Conservation (phyloP, 768 basidiomycete species). For the Leccinum broughii region DNA sequence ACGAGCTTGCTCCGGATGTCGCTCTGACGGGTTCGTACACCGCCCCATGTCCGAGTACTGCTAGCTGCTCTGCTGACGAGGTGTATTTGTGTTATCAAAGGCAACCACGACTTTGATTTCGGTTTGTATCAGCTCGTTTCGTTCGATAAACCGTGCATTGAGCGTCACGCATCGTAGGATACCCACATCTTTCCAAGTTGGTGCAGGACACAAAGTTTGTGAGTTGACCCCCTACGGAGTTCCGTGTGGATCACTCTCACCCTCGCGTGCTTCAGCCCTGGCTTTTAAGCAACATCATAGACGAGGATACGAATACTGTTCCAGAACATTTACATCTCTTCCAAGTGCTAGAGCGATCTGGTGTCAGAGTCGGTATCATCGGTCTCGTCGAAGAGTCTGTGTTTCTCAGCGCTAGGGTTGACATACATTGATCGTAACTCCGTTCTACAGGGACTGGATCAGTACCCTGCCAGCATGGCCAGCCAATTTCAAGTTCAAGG, state of each 20-base stretch:
- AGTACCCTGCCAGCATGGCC: constrained; percentile 88
- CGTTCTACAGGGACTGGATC: constrained; percentile 75
- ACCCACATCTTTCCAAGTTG: constrained; percentile 65
- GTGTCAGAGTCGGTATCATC: constrained; percentile 74
- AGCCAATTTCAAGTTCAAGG: constrained; percentile 67
- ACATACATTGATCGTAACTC: background rate
- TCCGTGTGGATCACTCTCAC: background rate
- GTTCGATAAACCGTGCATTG: constrained; percentile 1
- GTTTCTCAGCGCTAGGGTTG: background rate
- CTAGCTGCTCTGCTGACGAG: constrained; percentile 7
- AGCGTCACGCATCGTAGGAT: constrained; percentile 41
- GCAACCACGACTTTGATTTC: constrained; percentile 94
- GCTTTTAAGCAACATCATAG: constrained; percentile 86
- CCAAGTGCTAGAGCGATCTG: constrained; percentile 66
- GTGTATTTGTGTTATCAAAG: constrained; percentile 35
- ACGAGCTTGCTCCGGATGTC: constrained; percentile 75
- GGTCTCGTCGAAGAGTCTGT: constrained; percentile 84
- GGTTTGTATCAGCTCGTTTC: constrained; percentile 42
- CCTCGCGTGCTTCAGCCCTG: constrained; percentile 60
- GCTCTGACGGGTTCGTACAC: constrained; percentile 67
- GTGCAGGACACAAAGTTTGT: constrained; percentile 79
- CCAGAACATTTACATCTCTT: constrained; percentile 66
- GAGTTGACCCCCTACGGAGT: constrained; percentile 26
- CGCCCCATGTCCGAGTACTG: background rate
- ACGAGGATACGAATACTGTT: constrained; percentile 58